phyloP scores from a whole-genome alignment of 345 rosid genomes.

The Gossypium longicalyx region DNA sequence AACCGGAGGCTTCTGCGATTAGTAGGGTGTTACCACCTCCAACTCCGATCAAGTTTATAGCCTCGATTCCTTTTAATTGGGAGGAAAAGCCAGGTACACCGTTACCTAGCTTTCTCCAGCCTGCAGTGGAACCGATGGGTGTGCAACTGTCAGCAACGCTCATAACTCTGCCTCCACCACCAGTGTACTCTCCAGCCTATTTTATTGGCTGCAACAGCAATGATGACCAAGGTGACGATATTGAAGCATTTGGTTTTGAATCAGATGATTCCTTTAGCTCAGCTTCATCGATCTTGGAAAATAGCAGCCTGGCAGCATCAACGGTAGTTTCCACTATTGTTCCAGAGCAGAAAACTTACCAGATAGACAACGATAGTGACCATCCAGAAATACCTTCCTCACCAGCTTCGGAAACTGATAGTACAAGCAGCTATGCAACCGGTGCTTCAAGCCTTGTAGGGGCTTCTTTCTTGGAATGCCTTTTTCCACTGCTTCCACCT shows the following conservation, averaged over 20 bases:
- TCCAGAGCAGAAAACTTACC: slow-evolving; percentile 30
- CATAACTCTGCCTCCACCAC: slow-evolving; percentile 31
- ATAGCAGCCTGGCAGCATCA: slow-evolving; percentile 32
- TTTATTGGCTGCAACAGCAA: slow-evolving; percentile 10
- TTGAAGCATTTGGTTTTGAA: slow-evolving; percentile 36
- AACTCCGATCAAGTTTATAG: slow-evolving; percentile 53
- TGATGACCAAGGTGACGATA: slow-evolving; percentile 18
- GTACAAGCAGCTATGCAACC: slow-evolving; percentile 61
- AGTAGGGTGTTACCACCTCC: slow-evolving; percentile 27
- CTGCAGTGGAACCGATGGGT: slow-evolving; percentile 12
- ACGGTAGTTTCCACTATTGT: slow-evolving; percentile 32
- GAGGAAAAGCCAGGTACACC: slow-evolving; percentile 76
- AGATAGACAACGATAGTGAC: slow-evolving; percentile 20
- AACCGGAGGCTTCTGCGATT: slow-evolving; percentile 33
- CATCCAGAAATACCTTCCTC: slow-evolving; percentile 36
- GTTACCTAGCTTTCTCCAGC: slow-evolving; percentile 30
- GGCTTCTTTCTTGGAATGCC: slow-evolving; percentile 70
- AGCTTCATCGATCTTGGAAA: slow-evolving; percentile 44
- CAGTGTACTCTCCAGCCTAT: slow-evolving; percentile 21
- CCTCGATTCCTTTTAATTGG: slow-evolving; percentile 73
- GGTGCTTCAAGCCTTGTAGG: slow-evolving; percentile 67
- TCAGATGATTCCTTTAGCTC: slow-evolving; percentile 55
- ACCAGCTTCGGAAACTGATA: slow-evolving; percentile 54
- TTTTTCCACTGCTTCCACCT: slow-evolving; percentile 67
- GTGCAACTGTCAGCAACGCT: slow-evolving; percentile 21